Evolutionary conservation across 805 yeast species (phyloP).

Genomic region (Yarrowia hollandica): DNA sequence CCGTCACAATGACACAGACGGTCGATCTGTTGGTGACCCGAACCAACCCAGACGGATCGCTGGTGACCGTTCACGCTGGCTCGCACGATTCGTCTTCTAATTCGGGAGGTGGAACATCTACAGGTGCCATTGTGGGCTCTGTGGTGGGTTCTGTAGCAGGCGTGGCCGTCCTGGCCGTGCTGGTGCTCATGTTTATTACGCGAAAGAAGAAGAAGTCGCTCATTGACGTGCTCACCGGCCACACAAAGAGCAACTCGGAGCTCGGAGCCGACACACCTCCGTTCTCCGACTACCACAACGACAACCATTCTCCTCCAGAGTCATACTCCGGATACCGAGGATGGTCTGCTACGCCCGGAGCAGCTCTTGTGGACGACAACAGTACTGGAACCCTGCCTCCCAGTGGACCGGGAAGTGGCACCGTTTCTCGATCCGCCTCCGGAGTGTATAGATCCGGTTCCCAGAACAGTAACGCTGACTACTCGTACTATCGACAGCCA

Average conservation of each 20-base stretch:
- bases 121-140: constrained; percentile 36
- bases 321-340: constrained; percentile 25
- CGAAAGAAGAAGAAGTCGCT: constrained; percentile 27
- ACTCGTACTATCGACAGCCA: constrained; percentile 17
- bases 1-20: constrained; percentile 7
- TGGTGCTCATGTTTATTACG: constrained; percentile 30
- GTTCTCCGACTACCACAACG: constrained; percentile 20
- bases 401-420: neutral
- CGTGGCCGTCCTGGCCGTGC: constrained; percentile 33
- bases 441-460: constrained; percentile 21
- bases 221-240: constrained; percentile 19
- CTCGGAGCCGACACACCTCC: constrained; percentile 27
- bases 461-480: neutral
- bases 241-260: constrained; percentile 4
- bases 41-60: constrained; percentile 25
- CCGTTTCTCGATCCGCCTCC: neutral
- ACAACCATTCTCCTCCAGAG: constrained; percentile 15
- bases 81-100: neutral
- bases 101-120: constrained; percentile 27
- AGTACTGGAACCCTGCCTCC: neutral
- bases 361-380: constrained; percentile 4
- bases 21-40: constrained; percentile 17
- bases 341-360: constrained; percentile 20
- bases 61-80: neutral
- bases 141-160: constrained; percentile 38